Evolutionary conservation across 208 protist genomes (phyloP).

Genomic region (Wallacemonas sp.): DNA sequence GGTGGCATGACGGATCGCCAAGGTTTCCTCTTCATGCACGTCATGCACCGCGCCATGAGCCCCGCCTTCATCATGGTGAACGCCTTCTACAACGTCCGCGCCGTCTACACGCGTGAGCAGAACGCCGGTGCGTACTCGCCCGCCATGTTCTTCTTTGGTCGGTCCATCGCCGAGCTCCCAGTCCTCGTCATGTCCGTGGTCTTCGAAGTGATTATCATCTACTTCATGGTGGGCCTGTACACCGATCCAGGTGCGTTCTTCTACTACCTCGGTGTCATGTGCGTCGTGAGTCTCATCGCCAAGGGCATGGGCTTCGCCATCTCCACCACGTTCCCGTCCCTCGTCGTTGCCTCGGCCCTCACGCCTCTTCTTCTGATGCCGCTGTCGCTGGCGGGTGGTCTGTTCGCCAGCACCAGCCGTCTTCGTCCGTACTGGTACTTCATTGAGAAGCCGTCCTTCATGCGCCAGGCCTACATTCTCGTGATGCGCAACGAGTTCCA

Average conservation of each 20-base stretch:
- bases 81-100: slow-evolving; percentile 39
- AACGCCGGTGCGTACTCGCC: slow-evolving; percentile 66
- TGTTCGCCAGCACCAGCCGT: slow-evolving; percentile 62
- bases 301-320: slow-evolving; percentile 60
- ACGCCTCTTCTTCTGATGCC: slow-evolving; percentile 66
- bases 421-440: slow-evolving; percentile 83
- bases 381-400: slow-evolving; percentile 56
- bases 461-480: slow-evolving; percentile 68
- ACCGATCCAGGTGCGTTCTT: slow-evolving; percentile 50
- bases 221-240: slow-evolving; percentile 64
- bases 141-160: slow-evolving; percentile 51
- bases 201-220: slow-evolving; percentile 55
- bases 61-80: slow-evolving; percentile 59
- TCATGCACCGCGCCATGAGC: slow-evolving; percentile 64
- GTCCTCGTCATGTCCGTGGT: slow-evolving; percentile 41
- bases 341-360: slow-evolving; percentile 44
- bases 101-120: slow-evolving; percentile 74
- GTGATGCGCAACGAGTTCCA: slow-evolving; percentile 69
- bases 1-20: slow-evolving; percentile 58
- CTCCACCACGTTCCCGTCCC: slow-evolving; percentile 33
- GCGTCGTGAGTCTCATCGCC: slow-evolving; percentile 48
- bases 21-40: slow-evolving; percentile 68
- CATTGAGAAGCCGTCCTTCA: slow-evolving; percentile 74
- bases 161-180: slow-evolving; percentile 52
- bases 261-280: slow-evolving; percentile 53